Evolutionary conservation across 2,329 filamentous ascomycete genomes (phyloP), one percentile per base, ranked within the genome.

Genomic region (Colletotrichum costaricense): DNA sequence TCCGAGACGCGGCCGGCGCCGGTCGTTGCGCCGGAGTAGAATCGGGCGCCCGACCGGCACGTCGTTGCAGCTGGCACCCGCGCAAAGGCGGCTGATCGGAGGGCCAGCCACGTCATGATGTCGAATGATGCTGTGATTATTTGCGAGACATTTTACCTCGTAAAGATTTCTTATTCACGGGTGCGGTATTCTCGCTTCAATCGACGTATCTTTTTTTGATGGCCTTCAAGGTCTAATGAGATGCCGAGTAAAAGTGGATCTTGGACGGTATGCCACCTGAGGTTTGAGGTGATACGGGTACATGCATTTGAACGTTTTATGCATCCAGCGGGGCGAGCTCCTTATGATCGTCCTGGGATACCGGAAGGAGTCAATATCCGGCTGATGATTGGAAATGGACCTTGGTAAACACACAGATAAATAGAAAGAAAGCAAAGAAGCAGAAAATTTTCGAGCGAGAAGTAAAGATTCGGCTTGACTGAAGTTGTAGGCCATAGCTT

Each of bases 1-100:
- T 91, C 87, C 0, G 87, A 85, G 22, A 42, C 38, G 38, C 38
- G 14, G 49, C 49, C 49, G 49, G 33, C 22, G 33, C n/a, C 63
- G 30, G 69, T 33, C 6, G 57, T 38, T 5, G 49, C 35, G 14
- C 22, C 67, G 55, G 70, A 73, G 35, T 73, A 73, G 9, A 28
- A 35, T 2, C 70, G 70, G 9, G 57, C 49, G 5, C 66, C 26
- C 26, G 60, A 56, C 12, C 60, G 67, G 22, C 60, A 62, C 9
- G 19, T 26, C 26, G 38, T 22, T 35, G 46, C 49, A 3, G 6
- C 46, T 2, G 55, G 16, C 26, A 60, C 46, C 46, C 56, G 60
- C 55, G 33, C 14, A 22, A 65, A 2, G 6, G 60, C 46, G 55
- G 60, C 16, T 35, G 70, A 24, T 59, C 67, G 55, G 14, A 70